phyloP scores from a whole-genome alignment of 139 green algal species.

The Marvania coccoides region DNA sequence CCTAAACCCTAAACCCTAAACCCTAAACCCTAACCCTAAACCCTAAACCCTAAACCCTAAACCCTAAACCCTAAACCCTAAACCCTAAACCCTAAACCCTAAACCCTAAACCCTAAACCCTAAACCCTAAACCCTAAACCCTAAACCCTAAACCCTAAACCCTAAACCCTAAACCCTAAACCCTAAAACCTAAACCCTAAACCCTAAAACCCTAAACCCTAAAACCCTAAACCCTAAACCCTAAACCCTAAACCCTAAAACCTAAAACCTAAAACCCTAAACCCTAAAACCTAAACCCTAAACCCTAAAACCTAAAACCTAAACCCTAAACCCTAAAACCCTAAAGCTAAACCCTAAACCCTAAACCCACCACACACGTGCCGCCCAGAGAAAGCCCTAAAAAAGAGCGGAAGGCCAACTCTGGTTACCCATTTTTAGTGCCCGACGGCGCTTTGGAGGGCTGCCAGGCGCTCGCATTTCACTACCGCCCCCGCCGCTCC shows the following conservation, averaged over 20 bases:
- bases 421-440: too few relatives aligned
- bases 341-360: too few relatives aligned
- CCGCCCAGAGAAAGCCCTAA: too few relatives aligned
- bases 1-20: too few relatives aligned
- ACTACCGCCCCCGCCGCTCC: too few relatives aligned
- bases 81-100: constrained; percentile 1
- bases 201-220: not conserved
- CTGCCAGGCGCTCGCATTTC: too few relatives aligned
- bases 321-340: too few relatives aligned
- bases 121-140: not conserved
- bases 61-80: constrained; percentile 1
- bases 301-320: too few relatives aligned
- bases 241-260: not conserved
- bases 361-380: too few relatives aligned
- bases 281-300: too few relatives aligned
- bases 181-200: not conserved
- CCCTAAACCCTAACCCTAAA: not conserved
- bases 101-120: constrained; percentile 1
- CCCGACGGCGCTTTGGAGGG: too few relatives aligned
- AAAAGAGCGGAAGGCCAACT: too few relatives aligned
- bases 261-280: not conserved
- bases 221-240: not conserved
- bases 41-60: constrained; percentile 1
- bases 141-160: not conserved
- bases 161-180: not conserved